Evolutionary conservation across 2,329 filamentous ascomycete species (phyloP).

Genomic region (Aspergillus felis): DNA sequence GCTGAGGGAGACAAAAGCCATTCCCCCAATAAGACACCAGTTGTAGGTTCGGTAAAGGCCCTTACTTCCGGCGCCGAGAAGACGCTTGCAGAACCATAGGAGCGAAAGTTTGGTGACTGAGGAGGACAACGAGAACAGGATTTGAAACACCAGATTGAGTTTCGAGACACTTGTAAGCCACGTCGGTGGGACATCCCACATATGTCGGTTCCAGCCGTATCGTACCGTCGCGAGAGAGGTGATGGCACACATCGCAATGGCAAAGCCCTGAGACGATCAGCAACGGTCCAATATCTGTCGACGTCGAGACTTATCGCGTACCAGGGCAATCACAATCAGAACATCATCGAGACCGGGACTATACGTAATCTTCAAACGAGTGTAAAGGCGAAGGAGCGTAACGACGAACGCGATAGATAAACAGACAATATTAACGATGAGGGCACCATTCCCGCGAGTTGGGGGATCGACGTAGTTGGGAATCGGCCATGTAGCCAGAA

Average conservation of each 20-base stretch:
- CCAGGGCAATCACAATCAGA: slow-evolving; percentile 42
- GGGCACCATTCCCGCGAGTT: slow-evolving; percentile 41
- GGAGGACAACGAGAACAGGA: slow-evolving; percentile 34
- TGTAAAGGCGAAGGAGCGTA: slow-evolving; percentile 45
- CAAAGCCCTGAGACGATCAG: slow-evolving; percentile 22
- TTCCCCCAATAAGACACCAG: slow-evolving; percentile 14
- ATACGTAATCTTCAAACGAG: slow-evolving; percentile 42
- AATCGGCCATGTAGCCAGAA: slow-evolving; percentile 43
- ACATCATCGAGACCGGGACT: slow-evolving; percentile 48
- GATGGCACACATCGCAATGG: slow-evolving; percentile 33
- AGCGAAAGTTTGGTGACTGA: slow-evolving; percentile 38
- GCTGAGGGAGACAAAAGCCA: slow-evolving; percentile 23
- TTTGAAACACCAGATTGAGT: slow-evolving; percentile 34
- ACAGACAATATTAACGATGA: slow-evolving; percentile 41
- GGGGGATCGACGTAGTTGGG: slow-evolving; percentile 47
- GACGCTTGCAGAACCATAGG: slow-evolving; percentile 34
- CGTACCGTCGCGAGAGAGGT: slow-evolving; percentile 30
- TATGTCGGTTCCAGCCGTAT: slow-evolving; percentile 38
- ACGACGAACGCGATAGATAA: slow-evolving; percentile 39
- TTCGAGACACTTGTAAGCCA: slow-evolving; percentile 31
- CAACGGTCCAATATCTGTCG: background rate
- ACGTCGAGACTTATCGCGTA: slow-evolving; percentile 15
- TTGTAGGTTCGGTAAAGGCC: slow-evolving; percentile 25
- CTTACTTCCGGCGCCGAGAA: slow-evolving; percentile 27
- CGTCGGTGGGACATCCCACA: slow-evolving; percentile 37